Evolutionary conservation across 306 rosid genomes (phyloP).

Genomic region (Quillaja saponaria): DNA sequence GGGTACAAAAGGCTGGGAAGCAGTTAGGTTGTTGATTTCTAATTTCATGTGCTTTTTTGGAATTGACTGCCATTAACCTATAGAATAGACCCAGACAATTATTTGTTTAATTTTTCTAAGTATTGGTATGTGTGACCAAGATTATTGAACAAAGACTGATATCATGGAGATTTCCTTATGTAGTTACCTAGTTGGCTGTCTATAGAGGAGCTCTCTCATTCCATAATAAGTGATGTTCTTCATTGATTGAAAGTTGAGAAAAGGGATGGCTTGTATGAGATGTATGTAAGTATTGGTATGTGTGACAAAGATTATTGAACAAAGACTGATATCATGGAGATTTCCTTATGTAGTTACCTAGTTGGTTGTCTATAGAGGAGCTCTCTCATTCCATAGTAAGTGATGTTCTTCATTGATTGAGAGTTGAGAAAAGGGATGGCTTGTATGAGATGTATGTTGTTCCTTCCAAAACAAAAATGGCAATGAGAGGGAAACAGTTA

Average conservation of each 20-base stretch:
- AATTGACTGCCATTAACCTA: neutral
- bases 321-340: slow-evolving; percentile 21
- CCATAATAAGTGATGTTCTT: slow-evolving; percentile 29
- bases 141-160: slow-evolving; percentile 1
- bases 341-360: slow-evolving; percentile 26
- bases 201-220: slow-evolving; percentile 26
- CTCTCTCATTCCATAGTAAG: slow-evolving; percentile 25
- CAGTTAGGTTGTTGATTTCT: too few relatives aligned
- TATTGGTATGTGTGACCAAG: slow-evolving; percentile 19
- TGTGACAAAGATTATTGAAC: slow-evolving; percentile 19
- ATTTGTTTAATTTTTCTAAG: slow-evolving; percentile 1
- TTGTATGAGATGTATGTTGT: too few relatives aligned
- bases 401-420: slow-evolving; percentile 24
- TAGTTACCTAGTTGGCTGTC: slow-evolving; percentile 26
- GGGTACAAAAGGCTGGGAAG: too few relatives aligned
- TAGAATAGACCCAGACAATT: slow-evolving; percentile 6
- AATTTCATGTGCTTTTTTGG: too few relatives aligned
- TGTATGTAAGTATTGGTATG: slow-evolving; percentile 12
- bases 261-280: neutral
- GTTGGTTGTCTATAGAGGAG: slow-evolving; percentile 29
- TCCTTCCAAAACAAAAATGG: too few relatives aligned
- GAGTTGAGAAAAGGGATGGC: slow-evolving; percentile 31
- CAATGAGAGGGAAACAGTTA: too few relatives aligned
- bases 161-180: slow-evolving; percentile 25
- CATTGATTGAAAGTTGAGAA: slow-evolving; percentile 36